Evolutionary conservation across 2,329 filamentous ascomycete genomes (phyloP).

Genomic region (Aspergillus brunneoviolaceus): DNA sequence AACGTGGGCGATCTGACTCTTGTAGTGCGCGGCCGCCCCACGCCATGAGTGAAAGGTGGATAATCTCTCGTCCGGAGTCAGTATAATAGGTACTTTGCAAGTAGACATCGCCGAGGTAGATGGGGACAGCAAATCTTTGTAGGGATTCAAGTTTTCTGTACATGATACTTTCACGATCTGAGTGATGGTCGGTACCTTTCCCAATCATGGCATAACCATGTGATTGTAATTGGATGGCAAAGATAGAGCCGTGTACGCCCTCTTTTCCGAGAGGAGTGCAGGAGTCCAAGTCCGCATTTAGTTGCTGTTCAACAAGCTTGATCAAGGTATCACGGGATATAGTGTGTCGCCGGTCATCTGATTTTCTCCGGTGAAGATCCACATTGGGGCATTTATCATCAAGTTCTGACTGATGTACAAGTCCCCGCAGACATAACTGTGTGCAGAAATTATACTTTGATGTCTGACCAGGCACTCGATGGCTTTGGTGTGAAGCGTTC

Average conservation of each 20-base stretch:
- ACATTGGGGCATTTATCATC: constrained; percentile 6
- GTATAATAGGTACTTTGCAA: not conserved
- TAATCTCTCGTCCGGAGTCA: not conserved
- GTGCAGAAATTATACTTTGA: constrained; percentile 4
- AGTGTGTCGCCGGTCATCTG: not conserved
- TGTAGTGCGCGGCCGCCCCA: not conserved
- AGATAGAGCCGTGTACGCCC: constrained; percentile 4
- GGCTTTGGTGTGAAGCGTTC: not conserved
- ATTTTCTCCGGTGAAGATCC: not conserved
- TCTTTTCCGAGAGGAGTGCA: not conserved
- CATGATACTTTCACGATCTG: not conserved
- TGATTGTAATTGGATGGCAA: not conserved
- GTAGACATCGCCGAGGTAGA: constrained; percentile 2
- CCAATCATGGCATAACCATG: constrained; percentile 7
- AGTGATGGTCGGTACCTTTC: constrained; percentile 3
- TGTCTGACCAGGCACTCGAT: not conserved
- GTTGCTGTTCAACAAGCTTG: not conserved
- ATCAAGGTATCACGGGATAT: not conserved
- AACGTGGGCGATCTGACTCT: not conserved
- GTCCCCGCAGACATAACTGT: constrained; percentile 5
- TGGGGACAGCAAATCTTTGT: not conserved
- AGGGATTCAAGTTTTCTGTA: not conserved
- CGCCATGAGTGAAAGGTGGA: constrained; percentile 3
- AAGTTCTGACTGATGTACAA: not conserved
- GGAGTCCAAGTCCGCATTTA: not conserved